These are phyloP conservation scores for Coemansia sp. DNA, from an alignment of 192 early-diverging fungal species.

Conservation along the genomic window DNA sequence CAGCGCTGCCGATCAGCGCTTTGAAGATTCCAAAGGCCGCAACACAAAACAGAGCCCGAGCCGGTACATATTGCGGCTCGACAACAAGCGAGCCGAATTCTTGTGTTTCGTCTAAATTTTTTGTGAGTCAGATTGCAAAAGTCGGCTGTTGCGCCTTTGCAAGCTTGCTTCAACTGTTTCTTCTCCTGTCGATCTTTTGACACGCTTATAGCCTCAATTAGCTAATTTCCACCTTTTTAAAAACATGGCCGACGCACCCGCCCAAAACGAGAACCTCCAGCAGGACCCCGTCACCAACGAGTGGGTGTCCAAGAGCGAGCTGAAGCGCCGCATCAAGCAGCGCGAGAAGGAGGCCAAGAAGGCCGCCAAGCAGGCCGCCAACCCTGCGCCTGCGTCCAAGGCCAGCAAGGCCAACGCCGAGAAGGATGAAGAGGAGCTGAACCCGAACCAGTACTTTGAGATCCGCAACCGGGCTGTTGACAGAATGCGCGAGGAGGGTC, in stretches of 20 bases:
- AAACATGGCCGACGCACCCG: constrained; percentile 10
- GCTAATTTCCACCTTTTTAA: background rate
- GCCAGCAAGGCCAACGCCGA: constrained; percentile 52
- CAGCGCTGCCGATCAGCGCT: no score
- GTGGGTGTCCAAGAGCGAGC: constrained; percentile 93
- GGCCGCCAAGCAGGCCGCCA: constrained; percentile 76
- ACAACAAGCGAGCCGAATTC: constrained; percentile 3
- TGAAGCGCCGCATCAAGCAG: constrained; percentile 88
- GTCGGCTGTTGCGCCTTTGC: no score
- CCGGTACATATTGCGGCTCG: background rate
- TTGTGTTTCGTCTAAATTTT: constrained; percentile 7
- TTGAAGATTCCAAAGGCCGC: no score
- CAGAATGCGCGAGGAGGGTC: constrained; percentile 78
- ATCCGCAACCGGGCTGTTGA: constrained; percentile 83
- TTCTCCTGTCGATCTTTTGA: background rate
- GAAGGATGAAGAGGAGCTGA: constrained; percentile 79
- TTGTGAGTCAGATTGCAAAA: constrained; percentile 4
- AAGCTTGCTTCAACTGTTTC: constrained; percentile 3
- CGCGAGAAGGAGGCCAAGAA: constrained; percentile 91
- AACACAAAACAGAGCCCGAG: background rate
- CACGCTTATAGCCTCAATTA: background rate
- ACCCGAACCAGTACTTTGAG: constrained; percentile 97
- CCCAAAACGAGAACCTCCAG: constrained; percentile 57
- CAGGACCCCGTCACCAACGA: constrained; percentile 87
- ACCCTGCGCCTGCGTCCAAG: constrained; percentile 55